Evolutionary conservation across 352 stramenopile species (phyloP), one percentile per base, ranked within the genome.

Genomic region (Elongisporangium anandrum): DNA sequence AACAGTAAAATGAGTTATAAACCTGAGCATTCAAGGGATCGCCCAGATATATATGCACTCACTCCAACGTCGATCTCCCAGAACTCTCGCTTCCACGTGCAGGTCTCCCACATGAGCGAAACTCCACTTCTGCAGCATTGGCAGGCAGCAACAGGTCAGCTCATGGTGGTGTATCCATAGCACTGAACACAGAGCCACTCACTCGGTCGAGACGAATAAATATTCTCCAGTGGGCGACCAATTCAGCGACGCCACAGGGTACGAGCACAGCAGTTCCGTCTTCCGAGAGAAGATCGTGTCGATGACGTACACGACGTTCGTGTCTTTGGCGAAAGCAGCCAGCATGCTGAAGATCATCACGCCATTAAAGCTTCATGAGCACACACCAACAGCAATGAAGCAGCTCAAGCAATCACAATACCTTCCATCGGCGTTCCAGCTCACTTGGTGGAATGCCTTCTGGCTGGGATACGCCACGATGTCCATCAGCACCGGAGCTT

Each of bases 171-270:
- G n/a, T n/a, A n/a, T 45, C 16, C 12, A 52, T 22, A 17, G 7
- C 52, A 8, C 20, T 54, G 8, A 58, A 54, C 5, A 19, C 13
- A 54, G 4, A 64, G 2, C 29, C 8, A 76, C 75, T 59, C 69
- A 93, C 81, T 77, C 70, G 15, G 79, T 90, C 7, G 68, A 66
- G 16, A 82, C 78, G 63, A 91, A 91, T 72, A 93, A 76, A 75
- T 90, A 93, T 59, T 89, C 84, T 41, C 84, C 81, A n/a, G 77
- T 88, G n/a, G 81, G 84, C 50, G 79, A 90, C 84, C 84, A 93
- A 59, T 89, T 66, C 45, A 93, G 63, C 12, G 70, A 69, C 15
- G 63, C 60, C 26, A 88, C 63, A 29, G 67, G 69, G 39, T 83
- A 70, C 10, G 75, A 65, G 29, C 79, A 84, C 64, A 87, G 75